A percentile compares a stretch with the other conserved stretches of the same genome.
Conservation (phyloP, 371 early-diverging fungal genomes). For the Lichtheimia hyalospora region DNA sequence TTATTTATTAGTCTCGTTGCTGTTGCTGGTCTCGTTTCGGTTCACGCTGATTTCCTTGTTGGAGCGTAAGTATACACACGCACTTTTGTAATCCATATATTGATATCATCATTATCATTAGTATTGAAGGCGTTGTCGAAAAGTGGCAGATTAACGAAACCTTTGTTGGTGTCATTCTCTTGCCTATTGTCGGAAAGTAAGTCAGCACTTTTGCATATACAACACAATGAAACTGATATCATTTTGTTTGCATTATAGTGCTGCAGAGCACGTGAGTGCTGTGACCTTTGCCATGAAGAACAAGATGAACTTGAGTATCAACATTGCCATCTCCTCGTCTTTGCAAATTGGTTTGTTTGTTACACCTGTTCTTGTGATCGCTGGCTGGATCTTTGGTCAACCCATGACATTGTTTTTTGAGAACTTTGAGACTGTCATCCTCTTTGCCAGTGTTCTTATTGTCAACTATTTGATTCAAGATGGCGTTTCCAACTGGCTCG, state of each 20-base stretch:
- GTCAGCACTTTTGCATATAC: slow-evolving; percentile 8
- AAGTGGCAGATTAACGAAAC: slow-evolving; percentile 67
- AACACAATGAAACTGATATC: background rate
- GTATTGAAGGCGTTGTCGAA: slow-evolving; percentile 77
- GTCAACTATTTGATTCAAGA: slow-evolving; percentile 81
- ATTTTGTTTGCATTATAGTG: slow-evolving; percentile 19
- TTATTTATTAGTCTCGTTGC: slow-evolving; percentile 37
- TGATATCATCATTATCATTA: slow-evolving; percentile 9
- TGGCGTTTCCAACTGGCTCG: slow-evolving; percentile 81
- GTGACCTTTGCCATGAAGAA: slow-evolving; percentile 83
- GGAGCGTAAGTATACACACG: slow-evolving; percentile 39
- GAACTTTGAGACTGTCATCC: slow-evolving; percentile 77
- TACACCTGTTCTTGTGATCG: slow-evolving; percentile 81
- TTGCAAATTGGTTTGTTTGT: slow-evolving; percentile 92
- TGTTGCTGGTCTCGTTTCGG: slow-evolving; percentile 63
- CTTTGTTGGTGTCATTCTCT: slow-evolving; percentile 86
- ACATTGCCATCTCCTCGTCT: slow-evolving; percentile 86
- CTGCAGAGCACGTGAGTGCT: slow-evolving; percentile 76
- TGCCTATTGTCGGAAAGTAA: slow-evolving; percentile 83
- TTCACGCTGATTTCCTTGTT: slow-evolving; percentile 85
- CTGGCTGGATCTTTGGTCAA: slow-evolving; percentile 83
- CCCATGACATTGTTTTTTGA: slow-evolving; percentile 83
- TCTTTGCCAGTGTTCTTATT: slow-evolving; percentile 85
- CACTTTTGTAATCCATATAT: no score
- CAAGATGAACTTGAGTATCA: slow-evolving; percentile 90